Base-by-base conservation (phyloP, 139 green algal species). In the Pseudopediastrum boryanum region DNA sequence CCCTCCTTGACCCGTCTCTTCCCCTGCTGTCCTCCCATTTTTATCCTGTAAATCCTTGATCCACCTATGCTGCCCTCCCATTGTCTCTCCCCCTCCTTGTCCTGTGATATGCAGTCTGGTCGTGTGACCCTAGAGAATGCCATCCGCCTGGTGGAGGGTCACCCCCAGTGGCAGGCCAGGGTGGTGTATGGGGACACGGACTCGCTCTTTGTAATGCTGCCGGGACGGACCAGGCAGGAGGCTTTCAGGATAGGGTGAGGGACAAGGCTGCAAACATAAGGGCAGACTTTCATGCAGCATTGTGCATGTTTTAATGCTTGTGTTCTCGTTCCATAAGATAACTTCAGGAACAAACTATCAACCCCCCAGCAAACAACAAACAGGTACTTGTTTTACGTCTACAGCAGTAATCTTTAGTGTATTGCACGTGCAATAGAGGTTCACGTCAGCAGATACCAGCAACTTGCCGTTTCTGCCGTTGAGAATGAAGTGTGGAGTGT, bases 201-300 rank as follows among this genome's bases (percentile, higher is more conserved):
- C 89, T 94, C 85, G 71, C 77, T 99, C 84, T 99, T 99, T 80
- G 96, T 99, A 71, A 87, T 92, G 39, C 83, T 99, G 59, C 86
- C 85, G 13, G 96, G 96, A 7, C 82, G 93, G 43, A 87, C 70
- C 4, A 78, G 90, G 4, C 78, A 85, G 13, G 88, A 98, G 72
- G 96, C 96, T 4, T 94, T 94, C 75, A 31, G 38, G 1, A 94
- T 98, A 36, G 96, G 95, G 74, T 81, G 62, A 50, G 72, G 5
- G 7, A 13, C 44, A n/a, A 3, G 79, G 69, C 29, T 29, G 8
- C 19, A 13, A 41, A n/a, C n/a, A n/a, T n/a, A n/a, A n/a, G n/a
- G 65, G 65, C 58, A 70, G 16, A 19, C 44, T 70, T 35, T 10
- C 33, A 9, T 67, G 29, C 13, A 67, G n/a, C 56, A 46, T 9